Conservation (phyloP, 805 yeast genomes). For the Wickerhamomyces ciferrii region DNA sequence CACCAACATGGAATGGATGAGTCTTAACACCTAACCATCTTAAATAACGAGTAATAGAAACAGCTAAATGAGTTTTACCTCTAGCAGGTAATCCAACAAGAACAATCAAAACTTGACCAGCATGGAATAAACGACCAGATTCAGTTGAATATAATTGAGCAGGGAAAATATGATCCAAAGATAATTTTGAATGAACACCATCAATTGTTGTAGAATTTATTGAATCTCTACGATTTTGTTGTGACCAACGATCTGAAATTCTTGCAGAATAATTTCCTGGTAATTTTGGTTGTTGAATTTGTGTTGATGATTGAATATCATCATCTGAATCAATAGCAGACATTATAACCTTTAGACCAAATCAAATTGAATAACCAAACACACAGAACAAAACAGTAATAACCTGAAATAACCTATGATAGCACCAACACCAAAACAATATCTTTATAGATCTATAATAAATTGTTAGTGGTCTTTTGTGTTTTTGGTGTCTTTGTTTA, state of each 20-base stretch:
- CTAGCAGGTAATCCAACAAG: slow-evolving; percentile 93
- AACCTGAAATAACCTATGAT: too few species aligned
- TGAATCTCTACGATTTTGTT: slow-evolving; percentile 9
- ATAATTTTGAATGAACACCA: slow-evolving; percentile 63
- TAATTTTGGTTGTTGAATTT: slow-evolving; percentile 35
- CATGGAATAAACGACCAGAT: slow-evolving; percentile 88
- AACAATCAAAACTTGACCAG: slow-evolving; percentile 87
- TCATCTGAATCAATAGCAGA: slow-evolving; percentile 27
- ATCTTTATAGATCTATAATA: too few species aligned
- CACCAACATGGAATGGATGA: slow-evolving; percentile 87
- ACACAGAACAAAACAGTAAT: too few species aligned
- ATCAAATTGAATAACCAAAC: too few species aligned
- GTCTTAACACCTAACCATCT: slow-evolving; percentile 96
- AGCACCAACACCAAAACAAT: too few species aligned
- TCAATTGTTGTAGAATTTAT: slow-evolving; percentile 28
- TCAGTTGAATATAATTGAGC: slow-evolving; percentile 93
- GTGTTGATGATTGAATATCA: slow-evolving; percentile 13
- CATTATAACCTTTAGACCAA: slow-evolving; percentile 12
- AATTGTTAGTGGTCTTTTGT: too few species aligned
- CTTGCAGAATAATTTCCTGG: slow-evolving; percentile 55
- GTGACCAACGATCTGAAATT: slow-evolving; percentile 45
- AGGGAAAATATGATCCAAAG: slow-evolving; percentile 69
- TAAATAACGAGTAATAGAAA: slow-evolving; percentile 83
- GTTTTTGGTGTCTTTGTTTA: too few species aligned
- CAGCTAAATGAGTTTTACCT: slow-evolving; percentile 91